Conservation (phyloP, 306 rosid genomes). For the Medicago lupulina region DNA sequence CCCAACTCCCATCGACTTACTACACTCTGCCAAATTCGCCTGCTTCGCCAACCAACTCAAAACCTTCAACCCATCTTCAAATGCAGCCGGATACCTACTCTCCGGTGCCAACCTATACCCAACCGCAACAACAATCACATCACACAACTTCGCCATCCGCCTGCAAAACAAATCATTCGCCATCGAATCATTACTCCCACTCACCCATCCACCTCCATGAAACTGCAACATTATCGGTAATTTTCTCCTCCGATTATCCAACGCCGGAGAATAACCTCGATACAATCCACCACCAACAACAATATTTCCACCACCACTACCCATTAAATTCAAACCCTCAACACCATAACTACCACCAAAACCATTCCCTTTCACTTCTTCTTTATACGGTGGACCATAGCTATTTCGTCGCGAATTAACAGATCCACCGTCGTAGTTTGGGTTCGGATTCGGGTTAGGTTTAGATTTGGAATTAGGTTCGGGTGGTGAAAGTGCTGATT, state of each 20-base stretch:
- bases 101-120: constrained; percentile 94
- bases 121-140: constrained; percentile 76
- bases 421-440: constrained; percentile 41
- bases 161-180: constrained; percentile 85
- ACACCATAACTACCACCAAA: constrained; percentile 46
- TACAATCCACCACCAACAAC: constrained; percentile 51
- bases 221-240: constrained; percentile 87
- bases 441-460: constrained; percentile 40
- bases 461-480: constrained; percentile 58
- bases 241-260: constrained; percentile 55
- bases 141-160: constrained; percentile 78
- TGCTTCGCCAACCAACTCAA: constrained; percentile 94
- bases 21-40: constrained; percentile 91
- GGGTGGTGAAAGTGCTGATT: constrained; percentile 75
- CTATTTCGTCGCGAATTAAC: constrained; percentile 62
- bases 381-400: constrained; percentile 56
- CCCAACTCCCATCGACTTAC: constrained; percentile 68
- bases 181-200: constrained; percentile 86
- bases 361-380: constrained; percentile 55
- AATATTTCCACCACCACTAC: constrained; percentile 36
- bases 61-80: constrained; percentile 88
- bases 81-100: constrained; percentile 88
- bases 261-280: constrained; percentile 74
- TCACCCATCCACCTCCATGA: constrained; percentile 99
- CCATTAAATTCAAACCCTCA: constrained; percentile 75